Base-by-base conservation (phyloP, 2,329 filamentous ascomycete species). In the Clonostachys rosea region DNA sequence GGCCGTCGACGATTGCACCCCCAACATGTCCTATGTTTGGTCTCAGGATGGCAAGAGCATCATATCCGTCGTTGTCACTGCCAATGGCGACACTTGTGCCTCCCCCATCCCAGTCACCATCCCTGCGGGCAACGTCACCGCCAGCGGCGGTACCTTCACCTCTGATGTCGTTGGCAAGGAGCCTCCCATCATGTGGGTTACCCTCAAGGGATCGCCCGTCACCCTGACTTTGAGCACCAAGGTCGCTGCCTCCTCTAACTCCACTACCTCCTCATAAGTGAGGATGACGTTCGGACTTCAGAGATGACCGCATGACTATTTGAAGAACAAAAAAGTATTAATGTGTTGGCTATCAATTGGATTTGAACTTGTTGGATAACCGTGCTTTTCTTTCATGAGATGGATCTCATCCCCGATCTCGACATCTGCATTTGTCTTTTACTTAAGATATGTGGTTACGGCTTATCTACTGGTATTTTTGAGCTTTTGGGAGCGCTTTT, bases 91-190 rank as follows among this genome's bases (percentile, higher is more conserved):
- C 58, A 69, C 59, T 33, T 83, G 79, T 62, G 59, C 58, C 37
- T 71, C 68, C 1, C 64, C 72, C 1, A 73, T 83, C 43, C 78
- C 79, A 0, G 69, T 83, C 16, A 82, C 78, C 1, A 68, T 82
- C 50, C 78, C 73, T 36, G 59, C 60, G 5, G 60, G 62, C 5
- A 56, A 64, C 1, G 70, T 71, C 11, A 65, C 69, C 16, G 65
- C 63, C 40, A 70, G 66, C 1, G 66, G 68, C 33, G 69, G 69
- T 33, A 70, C 68, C 35, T 67, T 39, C 16, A 37, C 65, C 2
- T 67, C 64, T 34, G 78, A 84, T 55, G 62, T 81, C 60, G 55
- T 80, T n/a, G 81, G 79, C 14, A 69, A 56, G 39, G 76, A 79
- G 58, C 74, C 76, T 5, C 56, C 71, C 40, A 79, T 76, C 3